Base-by-base conservation (phyloP, 345 rosid genomes). In the Stellera chamaejasme region DNA sequence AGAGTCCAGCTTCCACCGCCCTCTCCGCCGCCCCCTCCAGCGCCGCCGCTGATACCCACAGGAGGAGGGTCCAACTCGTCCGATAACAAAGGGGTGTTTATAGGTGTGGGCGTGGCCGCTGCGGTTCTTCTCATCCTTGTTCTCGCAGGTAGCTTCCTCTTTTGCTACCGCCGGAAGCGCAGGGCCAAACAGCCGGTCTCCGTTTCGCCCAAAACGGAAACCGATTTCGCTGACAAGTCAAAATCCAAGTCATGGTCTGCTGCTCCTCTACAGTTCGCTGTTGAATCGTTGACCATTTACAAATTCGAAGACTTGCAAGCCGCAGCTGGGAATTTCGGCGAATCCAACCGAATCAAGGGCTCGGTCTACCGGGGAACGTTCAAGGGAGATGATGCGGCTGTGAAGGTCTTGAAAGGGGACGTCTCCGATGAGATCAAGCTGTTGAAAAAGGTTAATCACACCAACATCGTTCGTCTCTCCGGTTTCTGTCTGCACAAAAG, bases 401-500 rank as follows among this genome's bases (percentile, higher is more conserved):
- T 92, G 43, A 92, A 85, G 79, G 82, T 88, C 14, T 66, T 92
- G 80, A 88, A 82, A 66, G 92, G 90, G 26, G 85, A 88, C 54
- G 88, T 80, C 3, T 85, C 96, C 4, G 62, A 69, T 11, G 96
- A 88, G 79, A 85, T 92, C 66, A 85, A 83, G 74, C 67, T 88
- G 2, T 54, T 92, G 66, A 88, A 84, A 81, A 82, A 69, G 76
- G 82, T 85, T 49, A 88, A 82, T 45, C 95, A 92, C 55, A 76
- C 84, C 19, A 88, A 84, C 66, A 79, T 92, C 63, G 68, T 88
- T 54, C 78, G 97, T 60, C 91, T 88, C 43, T 92, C 95, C 0
- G 98, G 98, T 41, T 82, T 84, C 70, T 88, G 98, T 53, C 58
- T 84, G 11, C 85, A 82, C 6, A 69, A 82, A 59, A 95, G 89